Base-by-base conservation (phyloP, 2,329 filamentous ascomycete genomes). In the Neofusicoccum sp. region DNA sequence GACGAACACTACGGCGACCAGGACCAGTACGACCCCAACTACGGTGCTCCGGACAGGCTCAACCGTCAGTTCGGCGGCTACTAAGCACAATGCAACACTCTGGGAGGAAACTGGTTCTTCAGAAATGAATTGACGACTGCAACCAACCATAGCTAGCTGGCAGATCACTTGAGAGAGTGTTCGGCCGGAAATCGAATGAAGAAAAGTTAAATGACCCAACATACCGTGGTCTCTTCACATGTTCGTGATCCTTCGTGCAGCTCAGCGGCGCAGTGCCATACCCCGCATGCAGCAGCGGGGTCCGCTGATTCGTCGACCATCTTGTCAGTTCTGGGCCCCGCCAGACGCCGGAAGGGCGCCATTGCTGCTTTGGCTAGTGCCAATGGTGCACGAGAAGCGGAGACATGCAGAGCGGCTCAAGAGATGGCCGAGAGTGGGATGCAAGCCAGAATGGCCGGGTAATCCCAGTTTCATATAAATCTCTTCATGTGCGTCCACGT, bases 1-100 rank as follows among this genome's bases (percentile, higher is more conserved):
- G 78, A 81, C 61, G 74, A 80, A 65, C 79, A 82, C 64, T 81
- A 82, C 65, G 70, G 76, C 40, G 60, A 71, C 20, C 63, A 66
- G 24, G 76, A 79, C 63, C 71, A 79, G 69, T 81, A 80, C 66
- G 71, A 80, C 63, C 78, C 79, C 14, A 74, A 77, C 67, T 71
- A 77, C 65, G 73, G 76, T 6, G 6, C 43, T 14, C 53, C 53
- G 2, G 53, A 62, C 4, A 48, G 45, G 43, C 24, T 61, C 44
- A 36, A 58, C 44, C 44, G 53, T 20, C 34, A 58, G 47, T 73
- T 73, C 62, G 67, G 63, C 43, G 65, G 61, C 53, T 62, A n/a
- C 5, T 62, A 62, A 58, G 45, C 28, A 60, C 26, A 5, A 43
- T 12, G 57, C n/a, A 26, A 51, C 6, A n/a, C n/a, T n/a, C n/a